Conservation (phyloP, 1,139 yeast species). For the Schwanniomyces etchellsii region DNA sequence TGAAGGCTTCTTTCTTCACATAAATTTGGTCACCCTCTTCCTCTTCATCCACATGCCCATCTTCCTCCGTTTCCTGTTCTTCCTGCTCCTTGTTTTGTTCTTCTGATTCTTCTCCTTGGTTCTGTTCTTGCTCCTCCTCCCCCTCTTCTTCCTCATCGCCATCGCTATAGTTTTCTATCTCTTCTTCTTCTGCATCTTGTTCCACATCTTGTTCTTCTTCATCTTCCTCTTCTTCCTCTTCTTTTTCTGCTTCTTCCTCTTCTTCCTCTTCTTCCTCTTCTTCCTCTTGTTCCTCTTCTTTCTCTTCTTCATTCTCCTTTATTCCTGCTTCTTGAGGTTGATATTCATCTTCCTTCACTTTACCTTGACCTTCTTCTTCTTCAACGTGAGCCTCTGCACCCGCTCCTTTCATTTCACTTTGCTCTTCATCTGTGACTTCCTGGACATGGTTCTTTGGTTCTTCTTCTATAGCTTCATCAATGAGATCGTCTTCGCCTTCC, state of each 20-base stretch:
- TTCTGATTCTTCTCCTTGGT: neutral
- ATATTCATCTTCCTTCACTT: neutral
- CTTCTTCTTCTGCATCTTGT: constrained; percentile 2
- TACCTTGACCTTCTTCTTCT: no score
- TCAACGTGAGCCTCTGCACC: neutral
- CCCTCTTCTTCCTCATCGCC: constrained; percentile 2
- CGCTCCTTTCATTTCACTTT: neutral
- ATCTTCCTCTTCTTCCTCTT: constrained; percentile 3
- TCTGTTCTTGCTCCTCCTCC: constrained; percentile 1
- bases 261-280: constrained; percentile 4
- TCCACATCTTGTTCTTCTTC: constrained; percentile 3
- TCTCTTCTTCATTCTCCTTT: neutral
- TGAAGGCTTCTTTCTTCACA: neutral
- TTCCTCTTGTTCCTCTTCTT: neutral
- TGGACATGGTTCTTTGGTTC: no score
- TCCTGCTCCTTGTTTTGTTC: constrained; percentile 2
- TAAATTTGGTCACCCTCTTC: neutral
- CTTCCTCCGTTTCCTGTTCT: constrained; percentile 2
- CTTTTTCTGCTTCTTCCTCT: constrained; percentile 5
- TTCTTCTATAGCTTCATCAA: neutral
- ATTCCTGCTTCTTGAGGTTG: neutral
- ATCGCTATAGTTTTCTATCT: constrained; percentile 4
- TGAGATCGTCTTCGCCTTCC: neutral
- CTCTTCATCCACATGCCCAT: neutral
- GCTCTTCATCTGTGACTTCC: neutral